These are phyloP conservation scores for Trypanosoma lewisi DNA, from an alignment of 208 protist genomes.

Conservation along the genomic window DNA sequence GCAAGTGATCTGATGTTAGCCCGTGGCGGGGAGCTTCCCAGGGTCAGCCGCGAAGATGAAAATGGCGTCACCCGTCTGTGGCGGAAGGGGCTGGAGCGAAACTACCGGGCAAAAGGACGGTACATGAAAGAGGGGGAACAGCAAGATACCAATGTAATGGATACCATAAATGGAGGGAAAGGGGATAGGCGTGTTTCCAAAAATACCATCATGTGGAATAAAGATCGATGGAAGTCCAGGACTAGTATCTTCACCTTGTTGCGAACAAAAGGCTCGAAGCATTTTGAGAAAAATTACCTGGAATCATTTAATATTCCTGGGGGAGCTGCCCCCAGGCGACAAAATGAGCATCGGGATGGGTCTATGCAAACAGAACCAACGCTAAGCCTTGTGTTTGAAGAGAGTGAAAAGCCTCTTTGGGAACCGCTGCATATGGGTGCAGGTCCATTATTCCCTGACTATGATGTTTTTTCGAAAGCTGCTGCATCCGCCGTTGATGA, in stretches of 20 bases:
- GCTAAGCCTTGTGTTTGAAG: not conserved
- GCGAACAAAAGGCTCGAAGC: not conserved
- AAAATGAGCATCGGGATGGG: not conserved
- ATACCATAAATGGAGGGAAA: not conserved
- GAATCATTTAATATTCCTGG: not conserved
- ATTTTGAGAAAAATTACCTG: not conserved
- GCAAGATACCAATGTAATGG: not conserved
- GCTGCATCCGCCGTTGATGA: not conserved
- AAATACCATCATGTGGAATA: conserved; percentile 3
- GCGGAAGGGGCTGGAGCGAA: conserved; percentile 32
- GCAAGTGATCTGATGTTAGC: conserved; percentile 42
- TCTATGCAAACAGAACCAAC: not conserved
- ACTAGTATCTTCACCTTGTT: conserved; percentile 8
- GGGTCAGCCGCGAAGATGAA: conserved; percentile 37
- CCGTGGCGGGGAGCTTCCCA: conserved; percentile 3
- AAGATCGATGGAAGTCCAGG: conserved; percentile 9
- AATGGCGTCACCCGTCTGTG: conserved; percentile 54
- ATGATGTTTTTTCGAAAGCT: not conserved
- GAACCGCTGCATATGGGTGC: not conserved
- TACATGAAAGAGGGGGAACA: not conserved
- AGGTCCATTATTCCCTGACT: not conserved
- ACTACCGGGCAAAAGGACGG: conserved; percentile 7
- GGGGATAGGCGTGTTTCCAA: not conserved
- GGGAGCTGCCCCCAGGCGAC: no score
- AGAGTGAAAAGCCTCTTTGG: not conserved